Evolutionary conservation across 495 filamentous ascomycete genomes (phyloP), one percentile per base, ranked within the genome.

Genomic region (Mytilinidion resinicola): DNA sequence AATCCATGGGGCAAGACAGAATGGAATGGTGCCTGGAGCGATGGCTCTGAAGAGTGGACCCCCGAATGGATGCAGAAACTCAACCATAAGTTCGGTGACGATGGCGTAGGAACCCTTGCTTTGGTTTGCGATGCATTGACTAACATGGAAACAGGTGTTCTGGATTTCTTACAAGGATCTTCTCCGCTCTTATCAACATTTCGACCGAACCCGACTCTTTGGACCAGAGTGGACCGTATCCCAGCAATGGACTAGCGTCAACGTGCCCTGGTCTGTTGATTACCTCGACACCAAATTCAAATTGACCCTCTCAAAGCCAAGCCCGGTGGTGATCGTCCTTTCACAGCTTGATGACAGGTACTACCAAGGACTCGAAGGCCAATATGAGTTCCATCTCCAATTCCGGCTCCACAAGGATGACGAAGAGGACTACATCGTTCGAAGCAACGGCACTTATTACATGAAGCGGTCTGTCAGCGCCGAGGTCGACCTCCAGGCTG

Each of bases 1-100:
- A 96, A 96, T 62, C 92, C 92, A 0, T 96, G 91, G 91, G 92
- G 92, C 1, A 81, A 79, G 51, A 81, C 81, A 4, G 91, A 95
- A 71, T 96, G 91, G 72, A 65, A 60, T 10, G 71, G 73, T 14
- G 63, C 62, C n/a, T 74, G 73, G 73, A 61, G 57, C 14, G 89
- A 95, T 66, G 90, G 92, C 17, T 91, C 87, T 9, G 89, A 91
- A 65, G 85, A 96, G 71, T 96, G 92, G 89, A 96, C 90, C 1
- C 75, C 88, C 0, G 85, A 95, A 65, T 95, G 89, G 89, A 84
- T 95, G 78, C 70, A 81, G 41, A 84, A 84, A 55, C 78, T 96
- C 0, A 77, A 80, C 30, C 90, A 96, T 64, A 83, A 78, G 38
- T 96, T 96, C 69, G 91, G 92, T 34, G 86, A 96, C 64, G 92